A percentile compares a stretch with the other conserved stretches of the same genome.
Conservation (phyloP, 495 filamentous ascomycete species). For the Chaetomium cochliodes region DNA sequence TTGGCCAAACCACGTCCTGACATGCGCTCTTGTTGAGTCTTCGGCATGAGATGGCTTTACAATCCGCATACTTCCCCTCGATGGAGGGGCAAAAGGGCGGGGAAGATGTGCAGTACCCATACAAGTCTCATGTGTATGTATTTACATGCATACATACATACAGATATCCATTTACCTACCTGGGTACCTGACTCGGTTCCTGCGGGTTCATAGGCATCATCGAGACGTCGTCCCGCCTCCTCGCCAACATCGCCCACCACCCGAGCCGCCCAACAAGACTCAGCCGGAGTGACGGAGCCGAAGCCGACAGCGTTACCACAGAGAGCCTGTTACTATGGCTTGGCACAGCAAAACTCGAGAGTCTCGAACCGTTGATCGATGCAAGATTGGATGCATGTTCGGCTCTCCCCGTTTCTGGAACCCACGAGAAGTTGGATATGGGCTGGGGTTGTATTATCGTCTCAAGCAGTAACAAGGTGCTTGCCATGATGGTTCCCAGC, state of each 20-base stretch:
- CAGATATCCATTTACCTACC: too few relatives aligned
- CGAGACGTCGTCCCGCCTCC: neutral
- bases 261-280: neutral
- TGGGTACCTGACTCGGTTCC: neutral
- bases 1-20: neutral
- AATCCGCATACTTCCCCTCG: neutral
- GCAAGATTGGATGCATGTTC: neutral
- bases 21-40: conserved; percentile 1
- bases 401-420: conserved; percentile 3
- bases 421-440: neutral
- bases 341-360: neutral
- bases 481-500: neutral
- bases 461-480: neutral
- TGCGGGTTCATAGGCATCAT: neutral
- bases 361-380: conserved; percentile 7
- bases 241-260: neutral
- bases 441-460: too few relatives aligned
- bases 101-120: neutral
- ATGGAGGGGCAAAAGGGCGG: neutral
- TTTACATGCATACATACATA: too few relatives aligned
- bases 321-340: neutral
- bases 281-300: conserved; percentile 24
- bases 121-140: neutral
- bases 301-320: conserved; percentile 10
- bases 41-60: neutral